A percentile compares a stretch with the other conserved stretches of the same genome.
Conservation (phyloP, 2,329 filamentous ascomycete species). For the Ophiosphaerella narmari region DNA sequence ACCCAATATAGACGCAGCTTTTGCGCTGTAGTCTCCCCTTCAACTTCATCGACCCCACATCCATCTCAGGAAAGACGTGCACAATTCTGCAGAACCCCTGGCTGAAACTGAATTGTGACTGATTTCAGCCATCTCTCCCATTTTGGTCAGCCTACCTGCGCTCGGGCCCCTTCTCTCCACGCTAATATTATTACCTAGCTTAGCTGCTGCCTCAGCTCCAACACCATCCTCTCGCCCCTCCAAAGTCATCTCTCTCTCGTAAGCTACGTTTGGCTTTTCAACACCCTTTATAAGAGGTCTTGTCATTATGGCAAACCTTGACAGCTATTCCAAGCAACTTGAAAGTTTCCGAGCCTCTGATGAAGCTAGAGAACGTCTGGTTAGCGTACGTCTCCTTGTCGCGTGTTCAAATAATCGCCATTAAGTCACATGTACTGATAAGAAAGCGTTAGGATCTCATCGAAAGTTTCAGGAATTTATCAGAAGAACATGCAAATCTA, state of each 20-base stretch:
- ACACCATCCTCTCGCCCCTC: background rate
- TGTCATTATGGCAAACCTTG: constrained; percentile 23
- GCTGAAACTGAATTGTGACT: background rate
- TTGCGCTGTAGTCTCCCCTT: no score
- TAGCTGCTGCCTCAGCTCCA: constrained; percentile 14
- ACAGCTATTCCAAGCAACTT: constrained; percentile 34
- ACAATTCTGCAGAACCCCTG: no score
- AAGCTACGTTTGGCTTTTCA: background rate
- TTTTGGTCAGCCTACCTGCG: constrained; percentile 1
- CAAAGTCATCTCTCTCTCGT: background rate
- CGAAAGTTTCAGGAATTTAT: constrained; percentile 29
- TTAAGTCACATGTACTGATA: constrained; percentile 17
- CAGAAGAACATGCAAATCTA: constrained; percentile 31
- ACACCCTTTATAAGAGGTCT: background rate
- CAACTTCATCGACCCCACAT: no score
- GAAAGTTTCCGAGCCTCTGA: constrained; percentile 42
- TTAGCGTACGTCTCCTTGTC: constrained; percentile 29
- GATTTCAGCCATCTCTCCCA: background rate
- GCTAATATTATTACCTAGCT: background rate
- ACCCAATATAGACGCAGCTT: background rate
- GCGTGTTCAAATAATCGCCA: constrained; percentile 2
- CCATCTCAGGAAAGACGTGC: no score
- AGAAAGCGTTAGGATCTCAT: constrained; percentile 35
- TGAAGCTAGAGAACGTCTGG: constrained; percentile 42
- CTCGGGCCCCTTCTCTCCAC: background rate